Evolutionary conservation across 2,329 filamentous ascomycete species (phyloP).

Genomic region (Monilinia fructicola): DNA sequence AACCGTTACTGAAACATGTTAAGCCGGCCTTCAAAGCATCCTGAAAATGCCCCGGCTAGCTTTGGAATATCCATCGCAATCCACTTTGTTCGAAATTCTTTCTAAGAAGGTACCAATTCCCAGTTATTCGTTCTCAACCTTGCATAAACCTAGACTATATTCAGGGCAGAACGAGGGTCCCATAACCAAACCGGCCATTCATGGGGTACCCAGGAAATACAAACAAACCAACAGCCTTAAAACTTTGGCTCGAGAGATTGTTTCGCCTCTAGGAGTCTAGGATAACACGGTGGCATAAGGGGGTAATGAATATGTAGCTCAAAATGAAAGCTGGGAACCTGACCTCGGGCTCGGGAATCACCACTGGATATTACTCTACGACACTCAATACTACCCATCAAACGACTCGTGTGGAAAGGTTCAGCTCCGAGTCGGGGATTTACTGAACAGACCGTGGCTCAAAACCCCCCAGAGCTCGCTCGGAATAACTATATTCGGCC

Average conservation of each 20-base stretch:
- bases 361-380: conserved; percentile 4
- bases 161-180: conserved; percentile 18
- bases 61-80: conserved; percentile 19
- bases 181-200: conserved; percentile 15
- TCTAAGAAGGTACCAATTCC: conserved; percentile 24
- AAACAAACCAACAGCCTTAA: conserved; percentile 6
- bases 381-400: not conserved
- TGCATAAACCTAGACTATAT: conserved; percentile 19
- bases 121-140: conserved; percentile 27
- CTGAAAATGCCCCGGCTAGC: conserved; percentile 18
- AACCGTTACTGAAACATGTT: conserved; percentile 27
- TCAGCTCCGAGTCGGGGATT: conserved; percentile 20
- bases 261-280: not conserved
- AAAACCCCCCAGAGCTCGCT: conserved; percentile 1
- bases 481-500: conserved; percentile 12
- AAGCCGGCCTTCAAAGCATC: conserved; percentile 19
- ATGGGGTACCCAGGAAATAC: conserved; percentile 7
- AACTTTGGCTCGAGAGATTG: conserved; percentile 13
- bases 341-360: conserved; percentile 13
- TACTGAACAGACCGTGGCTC: not conserved
- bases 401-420: conserved; percentile 19
- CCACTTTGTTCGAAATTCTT: conserved; percentile 24
- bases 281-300: conserved; percentile 7
- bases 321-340: conserved; percentile 7
- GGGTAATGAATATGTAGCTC: conserved; percentile 1